These are phyloP conservation scores for Exophiala lecanii-corni DNA, from an alignment of 2,329 filamentous ascomycete genomes.

Conservation along the genomic window DNA sequence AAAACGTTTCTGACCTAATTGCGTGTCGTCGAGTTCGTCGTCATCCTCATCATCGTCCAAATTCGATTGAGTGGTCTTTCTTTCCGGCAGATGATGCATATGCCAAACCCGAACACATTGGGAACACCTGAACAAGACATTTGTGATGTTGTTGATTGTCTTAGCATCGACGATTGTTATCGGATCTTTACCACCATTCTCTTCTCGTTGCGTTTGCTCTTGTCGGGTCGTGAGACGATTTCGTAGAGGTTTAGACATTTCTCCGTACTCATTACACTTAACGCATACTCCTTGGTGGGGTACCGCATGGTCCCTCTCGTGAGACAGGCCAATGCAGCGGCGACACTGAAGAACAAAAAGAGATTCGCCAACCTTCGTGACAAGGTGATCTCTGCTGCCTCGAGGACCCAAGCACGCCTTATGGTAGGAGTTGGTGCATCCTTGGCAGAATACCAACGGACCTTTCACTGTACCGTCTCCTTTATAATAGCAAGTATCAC, in stretches of 20 bases:
- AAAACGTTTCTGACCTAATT: slow-evolving; percentile 58
- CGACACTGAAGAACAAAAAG: slow-evolving; percentile 86
- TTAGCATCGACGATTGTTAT: slow-evolving; percentile 57
- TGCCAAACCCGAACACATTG: slow-evolving; percentile 77
- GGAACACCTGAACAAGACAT: slow-evolving; percentile 77
- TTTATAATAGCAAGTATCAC: slow-evolving; percentile 64
- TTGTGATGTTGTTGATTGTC: slow-evolving; percentile 69
- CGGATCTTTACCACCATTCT: slow-evolving; percentile 76
- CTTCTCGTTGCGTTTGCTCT: slow-evolving; percentile 75
- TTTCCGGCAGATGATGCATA: slow-evolving; percentile 69
- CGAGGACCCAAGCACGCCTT: slow-evolving; percentile 74
- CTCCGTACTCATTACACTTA: slow-evolving; percentile 60
- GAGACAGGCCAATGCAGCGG: slow-evolving; percentile 67
- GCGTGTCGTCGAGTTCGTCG: slow-evolving; percentile 38
- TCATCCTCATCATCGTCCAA: slow-evolving; percentile 30
- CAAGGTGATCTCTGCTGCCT: slow-evolving; percentile 72
- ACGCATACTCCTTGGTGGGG: slow-evolving; percentile 71
- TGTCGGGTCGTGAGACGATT: slow-evolving; percentile 67
- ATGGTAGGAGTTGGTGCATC: slow-evolving; percentile 80
- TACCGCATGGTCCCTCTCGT: slow-evolving; percentile 63
- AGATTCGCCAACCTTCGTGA: slow-evolving; percentile 74
- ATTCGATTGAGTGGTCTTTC: slow-evolving; percentile 19
- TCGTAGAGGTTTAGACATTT: slow-evolving; percentile 71
- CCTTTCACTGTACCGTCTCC: slow-evolving; percentile 58
- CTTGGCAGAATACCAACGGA: slow-evolving; percentile 79